Base-by-base conservation (phyloP, 805 yeast species). In the Zygoascus flipseniorum region DNA sequence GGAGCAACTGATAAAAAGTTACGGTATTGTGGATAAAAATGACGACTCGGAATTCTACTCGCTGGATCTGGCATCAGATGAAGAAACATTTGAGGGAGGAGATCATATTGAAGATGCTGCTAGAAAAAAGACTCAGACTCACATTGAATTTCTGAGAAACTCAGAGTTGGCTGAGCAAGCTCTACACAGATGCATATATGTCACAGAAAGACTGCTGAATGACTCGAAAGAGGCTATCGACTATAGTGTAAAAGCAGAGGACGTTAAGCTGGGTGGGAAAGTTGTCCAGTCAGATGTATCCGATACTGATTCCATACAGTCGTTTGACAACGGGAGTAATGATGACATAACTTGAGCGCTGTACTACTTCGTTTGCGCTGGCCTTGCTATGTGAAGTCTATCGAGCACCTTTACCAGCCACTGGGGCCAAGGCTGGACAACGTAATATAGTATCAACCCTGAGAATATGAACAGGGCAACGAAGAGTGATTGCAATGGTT, bases 401-500 rank as follows among this genome's bases (percentile, higher is more conserved):
- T 20, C 42, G 16, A 55, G 42, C 49, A 51, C 16, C 47, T 41
- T 60, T 56, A 58, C 28, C 57, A 46, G 5, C 49, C 49, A 46
- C 14, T 31, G 37, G 16, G 49, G 49, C 39, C 49, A 32, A 5
- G 49, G 49, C 18, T 28, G 18, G 13, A 46, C 49, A 14, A 46
- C 18, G 31, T 49, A 56, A 53, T 68, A 68, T 0, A 69, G 54
- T 1, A 72, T 71, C 9, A 65, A 53, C 3, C 72, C 71, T 1
- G 60, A 47, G 2, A 55, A 41, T 19, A 69, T 58, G 50, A 69
- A 69, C 10, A 55, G 47, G 9, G 60, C 57, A 2, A 67, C 65
- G 35, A 61, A 58, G 6, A 64, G 41, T 6, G 70, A 58, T 42
- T 63, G 62, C 13, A 65, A n/a, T n/a, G 73, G 72, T 18, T 64